Conservation (phyloP, 2,329 filamentous ascomycete species). For the Emmonsia crescens region DNA sequence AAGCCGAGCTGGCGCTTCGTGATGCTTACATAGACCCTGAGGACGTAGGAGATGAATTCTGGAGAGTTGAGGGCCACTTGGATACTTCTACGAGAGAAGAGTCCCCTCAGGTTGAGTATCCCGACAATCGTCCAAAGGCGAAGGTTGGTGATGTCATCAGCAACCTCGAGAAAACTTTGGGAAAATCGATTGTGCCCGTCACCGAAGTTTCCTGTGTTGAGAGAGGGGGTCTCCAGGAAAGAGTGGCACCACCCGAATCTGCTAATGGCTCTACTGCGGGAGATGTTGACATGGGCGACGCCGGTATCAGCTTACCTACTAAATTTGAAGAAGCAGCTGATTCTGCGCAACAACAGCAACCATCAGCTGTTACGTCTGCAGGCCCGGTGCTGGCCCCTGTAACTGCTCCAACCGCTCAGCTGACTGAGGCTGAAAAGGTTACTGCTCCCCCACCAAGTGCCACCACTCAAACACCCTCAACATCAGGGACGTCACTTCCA, state of each 20-base stretch:
- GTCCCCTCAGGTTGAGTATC: constrained; percentile 26
- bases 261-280: neutral
- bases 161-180: constrained; percentile 61
- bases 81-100: constrained; percentile 23
- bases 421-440: neutral
- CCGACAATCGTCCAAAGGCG: constrained; percentile 30
- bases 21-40: constrained; percentile 47
- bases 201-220: constrained; percentile 60
- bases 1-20: constrained; percentile 66
- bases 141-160: constrained; percentile 60
- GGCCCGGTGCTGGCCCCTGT: neutral
- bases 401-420: neutral
- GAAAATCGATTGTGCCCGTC: constrained; percentile 54
- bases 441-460: neutral
- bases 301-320: constrained; percentile 2
- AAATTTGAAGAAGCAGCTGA: neutral
- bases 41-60: constrained; percentile 49
- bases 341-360: neutral
- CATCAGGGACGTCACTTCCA: constrained; percentile 29
- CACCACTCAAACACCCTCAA: neutral
- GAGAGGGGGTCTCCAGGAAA: constrained; percentile 63
- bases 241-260: constrained; percentile 21
- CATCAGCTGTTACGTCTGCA: neutral
- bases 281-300: constrained; percentile 21
- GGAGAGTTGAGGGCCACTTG: constrained; percentile 50